Percentiles rank a stretch among this genome's conserved stretches.
Evolutionary conservation across 345 rosid species (phyloP).

Genomic region (Lepidium sativum): DNA sequence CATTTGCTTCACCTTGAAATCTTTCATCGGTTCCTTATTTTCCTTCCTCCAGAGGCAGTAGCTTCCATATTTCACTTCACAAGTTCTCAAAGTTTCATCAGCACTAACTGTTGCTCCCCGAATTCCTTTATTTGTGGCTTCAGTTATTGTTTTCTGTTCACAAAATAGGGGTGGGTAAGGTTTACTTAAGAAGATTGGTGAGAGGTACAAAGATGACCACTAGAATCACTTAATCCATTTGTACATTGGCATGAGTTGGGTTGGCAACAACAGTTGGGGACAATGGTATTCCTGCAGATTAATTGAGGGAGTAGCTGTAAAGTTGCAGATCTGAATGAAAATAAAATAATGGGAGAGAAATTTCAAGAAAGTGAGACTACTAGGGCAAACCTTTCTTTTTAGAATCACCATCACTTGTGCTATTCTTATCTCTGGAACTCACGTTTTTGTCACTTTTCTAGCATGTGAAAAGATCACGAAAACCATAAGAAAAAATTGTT

Average conservation of each 20-base stretch:
- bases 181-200: not conserved
- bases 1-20: conserved; percentile 69
- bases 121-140: conserved; percentile 6
- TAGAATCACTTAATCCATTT: conserved; percentile 3
- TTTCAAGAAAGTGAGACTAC: not conserved
- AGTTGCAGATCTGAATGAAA: not conserved
- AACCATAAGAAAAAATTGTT: not conserved
- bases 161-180: conserved; percentile 1
- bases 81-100: conserved; percentile 43
- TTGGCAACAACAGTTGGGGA: conserved; percentile 16
- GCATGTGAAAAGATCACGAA: conserved; percentile 9
- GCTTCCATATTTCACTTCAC: conserved; percentile 81
- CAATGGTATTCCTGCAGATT: conserved; percentile 25
- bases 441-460: conserved; percentile 17
- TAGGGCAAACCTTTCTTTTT: conserved; percentile 16
- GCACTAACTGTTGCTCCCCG: conserved; percentile 13
- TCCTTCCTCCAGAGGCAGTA: conserved; percentile 90
- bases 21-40: conserved; percentile 79
- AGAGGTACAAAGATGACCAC: not conserved
- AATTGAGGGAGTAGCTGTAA: not conserved
- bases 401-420: not conserved
- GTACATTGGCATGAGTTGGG: conserved; percentile 25
- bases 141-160: conserved; percentile 35
- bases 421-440: conserved; percentile 16
- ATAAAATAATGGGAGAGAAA: not conserved